Evolutionary conservation across 2,329 filamentous ascomycete species (phyloP), one percentile per base, ranked within the genome.

Genomic region (Fusarium sp.): DNA sequence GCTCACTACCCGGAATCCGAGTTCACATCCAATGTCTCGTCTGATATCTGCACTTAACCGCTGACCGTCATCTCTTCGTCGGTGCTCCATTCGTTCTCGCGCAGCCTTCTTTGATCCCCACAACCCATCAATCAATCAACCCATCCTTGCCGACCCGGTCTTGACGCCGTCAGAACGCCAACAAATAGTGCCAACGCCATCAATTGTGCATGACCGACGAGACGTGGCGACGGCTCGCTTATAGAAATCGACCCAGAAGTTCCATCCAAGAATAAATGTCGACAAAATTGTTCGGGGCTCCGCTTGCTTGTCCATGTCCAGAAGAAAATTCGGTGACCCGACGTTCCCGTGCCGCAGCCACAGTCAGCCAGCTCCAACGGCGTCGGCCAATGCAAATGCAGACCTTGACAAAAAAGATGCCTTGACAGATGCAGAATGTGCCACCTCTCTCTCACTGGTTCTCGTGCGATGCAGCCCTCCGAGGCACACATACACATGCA

Each of bases 151-250:
- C 27, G 46, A 51, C 27, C 24, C 36, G 36, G 27, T 16, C 24
- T 59, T 42, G 56, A 42, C 56, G 56, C 56, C 56, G 36, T 59
- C 56, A 38, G 56, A n/a, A 59, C 36, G 55, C 20, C 33, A 57
- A 14, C 55, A 8, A 57, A 57, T 35, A 36, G 33, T 38, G 55
- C 55, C 55, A 57, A 1, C 55, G 31, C 55, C 55, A 35, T 38
- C 55, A 51, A 51, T 31, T 57, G 55, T 57, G 53, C 29, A 36
- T 33, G 31, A 36, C 20, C 10, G 46, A 31, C 24, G n/a, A 31
- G 46, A 51, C 46, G 46, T 51, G 46, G 46, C 46, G 46, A 51
- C 46, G 22, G 27, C 27, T 51, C 46, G 46, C 46, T 51, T 51
- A 5, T 51, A 51, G 46, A 51, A 51, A 51, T 51, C 46, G 27